Percentiles rank a stretch among this genome's conserved stretches.
phyloP scores from a whole-genome alignment of 2,329 filamentous ascomycete genomes.

The Teratosphaeriaceae sp. region DNA sequence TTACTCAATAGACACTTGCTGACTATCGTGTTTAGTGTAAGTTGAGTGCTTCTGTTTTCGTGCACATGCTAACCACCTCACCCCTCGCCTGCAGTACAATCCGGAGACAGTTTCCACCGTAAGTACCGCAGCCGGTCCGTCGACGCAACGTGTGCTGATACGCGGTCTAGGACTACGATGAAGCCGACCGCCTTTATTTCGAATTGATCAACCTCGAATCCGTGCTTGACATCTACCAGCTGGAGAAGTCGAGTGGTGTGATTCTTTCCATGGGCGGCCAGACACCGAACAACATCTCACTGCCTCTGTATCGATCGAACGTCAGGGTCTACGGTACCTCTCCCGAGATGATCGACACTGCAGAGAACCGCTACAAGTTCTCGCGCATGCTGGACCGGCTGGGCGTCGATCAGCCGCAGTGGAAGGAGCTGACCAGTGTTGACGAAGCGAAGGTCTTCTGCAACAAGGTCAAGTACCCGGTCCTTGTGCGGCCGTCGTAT shows the following conservation, averaged over 20 bases:
- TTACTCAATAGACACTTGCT: not conserved
- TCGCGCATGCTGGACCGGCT: slow-evolving; percentile 96
- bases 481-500: slow-evolving; percentile 91
- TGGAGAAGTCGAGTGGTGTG: slow-evolving; percentile 77
- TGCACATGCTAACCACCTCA: not conserved
- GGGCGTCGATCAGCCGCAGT: slow-evolving; percentile 89
- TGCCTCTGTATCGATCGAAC: slow-evolving; percentile 79
- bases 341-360: slow-evolving; percentile 96
- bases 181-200: slow-evolving; percentile 91
- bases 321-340: slow-evolving; percentile 93
- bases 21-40: too few relatives aligned
- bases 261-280: slow-evolving; percentile 96
- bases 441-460: slow-evolving; percentile 86
- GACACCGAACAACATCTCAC: slow-evolving; percentile 94
- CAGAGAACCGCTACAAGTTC: slow-evolving; percentile 98
- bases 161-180: slow-evolving; percentile 97
- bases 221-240: slow-evolving; percentile 85
- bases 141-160: too few relatives aligned
- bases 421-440: slow-evolving; percentile 96
- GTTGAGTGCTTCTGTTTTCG: too few relatives aligned
- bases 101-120: slow-evolving; percentile 72
- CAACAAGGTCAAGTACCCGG: slow-evolving; percentile 81
- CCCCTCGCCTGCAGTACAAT: slow-evolving; percentile 49
- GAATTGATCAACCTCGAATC: slow-evolving; percentile 91
- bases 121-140: too few relatives aligned